Conservation (phyloP, 257 asterid species). For the Lithospermum erythrorhizon region DNA sequence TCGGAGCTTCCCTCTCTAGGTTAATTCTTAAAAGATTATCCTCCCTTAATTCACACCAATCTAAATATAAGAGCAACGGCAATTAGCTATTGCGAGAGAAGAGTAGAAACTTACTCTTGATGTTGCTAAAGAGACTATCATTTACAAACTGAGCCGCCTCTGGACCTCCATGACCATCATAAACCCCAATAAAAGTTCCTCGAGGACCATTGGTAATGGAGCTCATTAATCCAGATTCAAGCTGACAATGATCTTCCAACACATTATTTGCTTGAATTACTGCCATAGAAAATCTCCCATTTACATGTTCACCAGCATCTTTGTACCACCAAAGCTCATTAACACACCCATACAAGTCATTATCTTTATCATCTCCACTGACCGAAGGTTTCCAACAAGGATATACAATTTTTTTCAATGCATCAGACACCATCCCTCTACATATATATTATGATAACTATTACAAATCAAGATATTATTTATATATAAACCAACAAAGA, state of each 20-base stretch:
- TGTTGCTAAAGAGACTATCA: slow-evolving; percentile 44
- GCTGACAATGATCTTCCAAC: slow-evolving; percentile 73
- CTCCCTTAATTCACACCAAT: no score
- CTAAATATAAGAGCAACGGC: no score
- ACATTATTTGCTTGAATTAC: slow-evolving; percentile 64
- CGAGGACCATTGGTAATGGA: slow-evolving; percentile 41
- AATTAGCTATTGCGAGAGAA: no score
- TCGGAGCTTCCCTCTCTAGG: no score
- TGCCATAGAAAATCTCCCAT: slow-evolving; percentile 85
- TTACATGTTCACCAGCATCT: slow-evolving; percentile 53
- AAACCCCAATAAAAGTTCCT: slow-evolving; percentile 82
- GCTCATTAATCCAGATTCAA: slow-evolving; percentile 83
- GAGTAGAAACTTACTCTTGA: slow-evolving; percentile 45
- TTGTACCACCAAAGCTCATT: slow-evolving; percentile 78
- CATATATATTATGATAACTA: slow-evolving; percentile 24
- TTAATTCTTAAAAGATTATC: no score
- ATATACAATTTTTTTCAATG: slow-evolving; percentile 47
- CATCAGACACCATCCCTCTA: slow-evolving; percentile 48
- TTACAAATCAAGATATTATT: slow-evolving; percentile 3
- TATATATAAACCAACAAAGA: slow-evolving; percentile 17
- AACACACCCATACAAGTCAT: slow-evolving; percentile 29
- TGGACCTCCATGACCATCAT: slow-evolving; percentile 90
- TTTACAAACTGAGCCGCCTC: slow-evolving; percentile 63
- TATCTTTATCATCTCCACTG: slow-evolving; percentile 27
- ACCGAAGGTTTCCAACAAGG: slow-evolving; percentile 65